Evolutionary conservation across 257 asterid genomes (phyloP).

Genomic region (Salvia miltiorrhiza): DNA sequence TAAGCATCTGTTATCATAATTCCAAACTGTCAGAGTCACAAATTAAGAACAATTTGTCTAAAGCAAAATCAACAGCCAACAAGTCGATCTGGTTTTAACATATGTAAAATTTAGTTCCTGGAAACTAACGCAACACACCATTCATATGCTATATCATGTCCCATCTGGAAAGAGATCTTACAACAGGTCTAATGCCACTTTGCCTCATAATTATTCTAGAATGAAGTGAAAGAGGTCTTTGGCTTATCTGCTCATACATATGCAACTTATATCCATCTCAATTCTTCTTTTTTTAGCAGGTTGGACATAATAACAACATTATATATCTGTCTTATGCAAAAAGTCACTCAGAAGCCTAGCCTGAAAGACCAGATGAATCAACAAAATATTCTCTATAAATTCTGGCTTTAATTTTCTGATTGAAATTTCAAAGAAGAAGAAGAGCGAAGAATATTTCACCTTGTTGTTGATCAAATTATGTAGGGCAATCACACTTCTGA

Average conservation of each 20-base stretch:
- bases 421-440: not conserved
- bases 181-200: not conserved
- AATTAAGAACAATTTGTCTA: not conserved
- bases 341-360: not conserved
- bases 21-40: not conserved
- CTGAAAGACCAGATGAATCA: not conserved
- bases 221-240: not conserved
- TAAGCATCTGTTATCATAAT: slow-evolving; percentile 59
- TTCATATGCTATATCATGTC: not conserved
- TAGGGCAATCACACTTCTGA: slow-evolving; percentile 92
- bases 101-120: not conserved
- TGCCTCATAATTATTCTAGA: not conserved
- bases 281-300: not conserved
- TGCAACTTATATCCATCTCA: not conserved
- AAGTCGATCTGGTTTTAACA: not conserved
- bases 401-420: not conserved
- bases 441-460: slow-evolving; percentile 41
- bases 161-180: not conserved
- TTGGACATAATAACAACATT: not conserved
- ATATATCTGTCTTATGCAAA: not conserved
- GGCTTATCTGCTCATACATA: not conserved
- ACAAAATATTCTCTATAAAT: not conserved
- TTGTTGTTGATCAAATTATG: slow-evolving; percentile 92
- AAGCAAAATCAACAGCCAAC: not conserved
- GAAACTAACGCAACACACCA: not conserved